Evolutionary conservation across 73 alveolate species (phyloP).

Genomic region (Paramecium sonneborni): DNA sequence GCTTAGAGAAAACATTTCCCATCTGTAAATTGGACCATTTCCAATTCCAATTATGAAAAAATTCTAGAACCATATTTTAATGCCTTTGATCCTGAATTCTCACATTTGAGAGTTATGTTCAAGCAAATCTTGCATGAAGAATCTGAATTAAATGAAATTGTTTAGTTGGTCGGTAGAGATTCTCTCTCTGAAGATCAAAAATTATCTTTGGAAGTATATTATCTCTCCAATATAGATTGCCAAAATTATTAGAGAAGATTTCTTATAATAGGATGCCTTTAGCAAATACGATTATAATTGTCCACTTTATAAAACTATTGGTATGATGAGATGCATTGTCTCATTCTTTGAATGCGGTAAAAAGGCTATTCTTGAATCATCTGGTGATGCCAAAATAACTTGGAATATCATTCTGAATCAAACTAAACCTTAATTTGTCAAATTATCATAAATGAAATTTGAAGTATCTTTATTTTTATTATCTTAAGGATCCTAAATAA

Average conservation of each 20-base stretch:
- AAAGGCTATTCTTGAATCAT: conserved; percentile 81
- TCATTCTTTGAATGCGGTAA: conserved; percentile 85
- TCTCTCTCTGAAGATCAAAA: conserved; percentile 98
- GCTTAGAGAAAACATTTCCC: conserved; percentile 99
- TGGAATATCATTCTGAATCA: conserved; percentile 77
- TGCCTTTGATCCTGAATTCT: conserved; percentile 95
- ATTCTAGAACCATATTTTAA: conserved; percentile 88
- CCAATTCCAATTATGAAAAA: conserved; percentile 97
- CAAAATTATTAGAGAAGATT: conserved; percentile 95
- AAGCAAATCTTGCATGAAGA: conserved; percentile 96
- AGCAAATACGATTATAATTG: conserved; percentile 94
- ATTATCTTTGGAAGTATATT: conserved; percentile 85
- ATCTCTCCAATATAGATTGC: conserved; percentile 72
- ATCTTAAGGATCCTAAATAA: conserved; percentile 68
- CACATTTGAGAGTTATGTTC: conserved; percentile 89
- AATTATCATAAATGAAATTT: conserved; percentile 85
- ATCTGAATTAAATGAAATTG: conserved; percentile 98
- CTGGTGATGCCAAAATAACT: conserved; percentile 85
- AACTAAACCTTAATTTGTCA: conserved; percentile 74
- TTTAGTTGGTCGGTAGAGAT: conserved; percentile 99
- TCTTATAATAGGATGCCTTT: conserved; percentile 98
- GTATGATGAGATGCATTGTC: conserved; percentile 94
- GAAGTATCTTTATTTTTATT: conserved; percentile 8
- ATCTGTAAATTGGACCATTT: conserved; percentile 96
- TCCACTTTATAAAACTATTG: conserved; percentile 94